Conservation (phyloP, 1,284 basidiomycete species). For the Dichomitus squalens region DNA sequence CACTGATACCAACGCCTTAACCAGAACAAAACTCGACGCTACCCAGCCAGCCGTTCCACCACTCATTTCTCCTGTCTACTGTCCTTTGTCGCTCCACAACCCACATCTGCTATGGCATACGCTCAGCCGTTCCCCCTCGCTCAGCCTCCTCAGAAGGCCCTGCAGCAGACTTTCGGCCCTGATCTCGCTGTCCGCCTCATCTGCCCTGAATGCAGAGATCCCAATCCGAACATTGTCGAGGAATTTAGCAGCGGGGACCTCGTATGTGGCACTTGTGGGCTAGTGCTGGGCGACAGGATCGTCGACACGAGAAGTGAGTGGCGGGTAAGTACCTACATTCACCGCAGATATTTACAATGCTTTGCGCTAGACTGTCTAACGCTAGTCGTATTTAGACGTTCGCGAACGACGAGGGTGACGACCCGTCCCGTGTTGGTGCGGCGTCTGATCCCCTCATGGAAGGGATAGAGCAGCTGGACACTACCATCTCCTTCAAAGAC, state of each 20-base stretch:
- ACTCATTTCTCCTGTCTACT: conserved; percentile 14
- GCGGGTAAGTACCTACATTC: conserved; percentile 66
- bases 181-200: conserved; percentile 90
- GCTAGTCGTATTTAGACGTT: conserved; percentile 73
- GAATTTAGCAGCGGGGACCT: conserved; percentile 98
- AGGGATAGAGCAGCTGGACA: conserved; percentile 92
- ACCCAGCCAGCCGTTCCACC: background rate
- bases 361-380: conserved; percentile 14
- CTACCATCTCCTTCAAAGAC: conserved; percentile 93
- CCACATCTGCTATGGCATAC: conserved; percentile 47
- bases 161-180: conserved; percentile 67
- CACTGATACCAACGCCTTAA: background rate
- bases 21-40: background rate
- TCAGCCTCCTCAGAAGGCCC: conserved; percentile 46
- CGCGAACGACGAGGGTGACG: conserved; percentile 98
- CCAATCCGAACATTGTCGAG: conserved; percentile 93
- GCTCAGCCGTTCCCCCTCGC: conserved; percentile 76
- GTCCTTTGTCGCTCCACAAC: conserved; percentile 21
- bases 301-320: conserved; percentile 99
- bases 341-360: background rate
- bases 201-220: conserved; percentile 93
- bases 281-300: conserved; percentile 94
- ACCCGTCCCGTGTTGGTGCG: conserved; percentile 99
- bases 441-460: conserved; percentile 93
- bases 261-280: conserved; percentile 95